Evolutionary conservation across 306 rosid species (phyloP).

Genomic region (Astragalus glycyphyllos): DNA sequence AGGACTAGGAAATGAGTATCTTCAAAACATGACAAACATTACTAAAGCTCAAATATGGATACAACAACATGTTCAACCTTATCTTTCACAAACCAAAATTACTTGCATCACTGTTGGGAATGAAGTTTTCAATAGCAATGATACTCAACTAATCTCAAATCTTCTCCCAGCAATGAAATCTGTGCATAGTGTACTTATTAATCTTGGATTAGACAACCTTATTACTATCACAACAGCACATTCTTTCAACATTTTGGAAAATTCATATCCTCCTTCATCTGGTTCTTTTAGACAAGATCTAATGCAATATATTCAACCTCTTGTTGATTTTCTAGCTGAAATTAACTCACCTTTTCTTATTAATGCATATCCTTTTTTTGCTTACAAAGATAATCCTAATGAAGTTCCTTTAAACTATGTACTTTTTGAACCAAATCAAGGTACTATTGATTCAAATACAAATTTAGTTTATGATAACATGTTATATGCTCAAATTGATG

Average conservation of each 20-base stretch:
- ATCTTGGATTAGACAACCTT: conserved; percentile 62
- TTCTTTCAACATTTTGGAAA: conserved; percentile 58
- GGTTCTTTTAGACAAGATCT: conserved; percentile 66
- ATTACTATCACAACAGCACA: conserved; percentile 73
- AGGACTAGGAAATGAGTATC: conserved; percentile 74
- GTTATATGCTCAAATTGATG: conserved; percentile 90
- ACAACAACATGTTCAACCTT: conserved; percentile 58
- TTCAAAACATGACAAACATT: conserved; percentile 60
- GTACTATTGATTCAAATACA: conserved; percentile 65
- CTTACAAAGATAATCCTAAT: conserved; percentile 72
- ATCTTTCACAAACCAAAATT: conserved; percentile 69
- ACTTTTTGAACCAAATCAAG: conserved; percentile 75
- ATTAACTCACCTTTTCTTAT: conserved; percentile 69
- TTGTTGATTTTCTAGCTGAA: conserved; percentile 62
- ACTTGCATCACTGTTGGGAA: conserved; percentile 75
- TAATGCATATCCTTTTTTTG: conserved; percentile 83
- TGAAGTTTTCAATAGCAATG: conserved; percentile 62
- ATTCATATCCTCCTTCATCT: conserved; percentile 76
- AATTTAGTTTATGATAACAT: conserved; percentile 84
- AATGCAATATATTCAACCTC: conserved; percentile 59
- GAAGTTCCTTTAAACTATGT: conserved; percentile 62
- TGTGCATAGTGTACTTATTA: conserved; percentile 58
- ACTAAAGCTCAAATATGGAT: conserved; percentile 75
- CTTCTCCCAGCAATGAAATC: conserved; percentile 84
- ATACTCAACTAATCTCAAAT: conserved; percentile 44